Evolutionary conservation across 2,329 filamentous ascomycete species (phyloP), one percentile per base, ranked within the genome.

Genomic region (Verticillium isaacii): DNA sequence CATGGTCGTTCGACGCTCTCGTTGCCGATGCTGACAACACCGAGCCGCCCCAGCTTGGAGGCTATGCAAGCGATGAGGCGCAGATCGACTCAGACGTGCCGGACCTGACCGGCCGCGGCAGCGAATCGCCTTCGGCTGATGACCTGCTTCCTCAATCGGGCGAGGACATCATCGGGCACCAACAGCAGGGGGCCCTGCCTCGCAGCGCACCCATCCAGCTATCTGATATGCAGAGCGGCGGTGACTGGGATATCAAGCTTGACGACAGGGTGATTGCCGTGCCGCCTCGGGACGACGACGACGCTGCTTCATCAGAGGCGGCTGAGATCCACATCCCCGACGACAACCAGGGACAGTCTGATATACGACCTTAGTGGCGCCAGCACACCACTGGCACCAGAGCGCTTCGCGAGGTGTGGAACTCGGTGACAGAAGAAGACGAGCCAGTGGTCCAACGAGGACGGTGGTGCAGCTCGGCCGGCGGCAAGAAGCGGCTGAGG

Each of bases 241-340:
- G 69, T 15, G 65, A 72, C 5, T 78, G 76, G 77, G 69, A 73
- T 32, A 65, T 65, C 32, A 72, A 75, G 50, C 68, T 69, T 61
- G 70, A 71, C 23, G 67, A 58, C 19, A 45, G 69, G 11, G 70
- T 81, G 23, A 73, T 81, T 59, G 75, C 75, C 19, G 74, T 82
- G 57, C 73, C 75, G 23, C 69, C 74, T 12, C 8, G 45, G n/a
- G 67, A 72, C 5, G 71, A 71, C 17, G 73, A 69, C 29, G 77
- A 78, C 32, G 68, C 67, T 32, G 71, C 71, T 58, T 80, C 77
- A 14, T 78, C 80, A 36, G 78, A 80, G 50, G 80, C 81, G 7
- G 72, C 80, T 8, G 81, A 84, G 68, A 83, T 83, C 55, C 79
- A 81, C 63, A 68, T 83, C 23, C 79, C 79, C 50, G 78, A 78